Conservation (phyloP, 345 rosid genomes). For the Arabidopsis arenosa region DNA sequence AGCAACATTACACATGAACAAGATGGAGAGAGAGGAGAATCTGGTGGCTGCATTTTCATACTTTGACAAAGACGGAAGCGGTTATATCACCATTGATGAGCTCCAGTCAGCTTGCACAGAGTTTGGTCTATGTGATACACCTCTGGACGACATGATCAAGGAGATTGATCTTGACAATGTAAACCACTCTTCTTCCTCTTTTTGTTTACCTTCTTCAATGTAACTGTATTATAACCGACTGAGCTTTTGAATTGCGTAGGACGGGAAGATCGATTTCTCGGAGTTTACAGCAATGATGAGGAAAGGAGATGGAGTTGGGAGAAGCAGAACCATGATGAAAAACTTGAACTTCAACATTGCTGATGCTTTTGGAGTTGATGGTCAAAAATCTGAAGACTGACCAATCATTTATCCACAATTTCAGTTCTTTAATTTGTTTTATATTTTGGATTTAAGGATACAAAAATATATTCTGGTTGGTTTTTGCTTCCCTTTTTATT, state of each 20-base stretch:
- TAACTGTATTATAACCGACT: background rate
- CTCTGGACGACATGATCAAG: conserved; percentile 78
- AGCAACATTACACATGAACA: conserved; percentile 91
- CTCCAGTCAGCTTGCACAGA: conserved; percentile 94
- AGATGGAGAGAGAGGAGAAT: conserved; percentile 95
- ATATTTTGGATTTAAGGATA: conserved; percentile 22
- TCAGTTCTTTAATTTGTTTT: background rate
- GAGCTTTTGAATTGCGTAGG: conserved; percentile 24
- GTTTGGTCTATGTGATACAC: conserved; percentile 83
- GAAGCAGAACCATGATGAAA: conserved; percentile 73
- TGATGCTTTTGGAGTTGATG: conserved; percentile 66
- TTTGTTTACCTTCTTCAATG: background rate
- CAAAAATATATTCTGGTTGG: conserved; percentile 4
- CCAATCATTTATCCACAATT: conserved; percentile 1
- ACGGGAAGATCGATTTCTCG: conserved; percentile 48
- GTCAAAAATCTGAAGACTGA: conserved; percentile 32
- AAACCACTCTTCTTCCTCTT: conserved; percentile 23
- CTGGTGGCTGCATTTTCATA: conserved; percentile 84
- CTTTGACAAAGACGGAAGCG: conserved; percentile 95
- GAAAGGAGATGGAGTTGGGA: conserved; percentile 67
- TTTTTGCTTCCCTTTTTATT: conserved; percentile 8
- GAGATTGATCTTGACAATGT: conserved; percentile 96
- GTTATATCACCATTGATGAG: conserved; percentile 93
- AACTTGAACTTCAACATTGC: conserved; percentile 74
- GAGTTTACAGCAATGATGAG: conserved; percentile 92